phyloP scores from a whole-genome alignment of 1,139 yeast genomes.

The Pichia sp. region DNA sequence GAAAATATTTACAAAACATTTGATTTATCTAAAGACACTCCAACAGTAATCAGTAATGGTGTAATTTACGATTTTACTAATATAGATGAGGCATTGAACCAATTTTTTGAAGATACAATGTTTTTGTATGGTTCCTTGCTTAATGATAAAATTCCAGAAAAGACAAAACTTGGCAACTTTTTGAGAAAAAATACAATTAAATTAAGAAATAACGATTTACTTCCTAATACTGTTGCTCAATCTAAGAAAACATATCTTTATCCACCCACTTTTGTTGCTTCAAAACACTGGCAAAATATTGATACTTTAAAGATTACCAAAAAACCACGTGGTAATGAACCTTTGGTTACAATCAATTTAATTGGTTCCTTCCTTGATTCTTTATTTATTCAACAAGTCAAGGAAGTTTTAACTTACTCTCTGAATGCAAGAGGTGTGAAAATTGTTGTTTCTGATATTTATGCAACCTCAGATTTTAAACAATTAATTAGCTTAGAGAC shows the following conservation, averaged over 20 bases:
- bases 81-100: constrained; percentile 32
- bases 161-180: constrained; percentile 23
- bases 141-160: constrained; percentile 30
- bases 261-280: constrained; percentile 4
- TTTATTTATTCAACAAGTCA: constrained; percentile 38
- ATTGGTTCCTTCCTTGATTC: constrained; percentile 47
- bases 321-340: constrained; percentile 7
- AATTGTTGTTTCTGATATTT: constrained; percentile 32
- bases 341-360: constrained; percentile 44
- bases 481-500: constrained; percentile 3
- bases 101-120: constrained; percentile 33
- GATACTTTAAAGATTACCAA: constrained; percentile 8
- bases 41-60: constrained; percentile 69
- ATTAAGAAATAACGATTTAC: constrained; percentile 30
- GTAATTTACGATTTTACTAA: constrained; percentile 41
- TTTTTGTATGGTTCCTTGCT: constrained; percentile 26
- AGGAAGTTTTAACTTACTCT: constrained; percentile 32
- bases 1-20: constrained; percentile 33
- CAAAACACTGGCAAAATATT: constrained; percentile 2
- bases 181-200: constrained; percentile 23
- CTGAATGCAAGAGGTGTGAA: constrained; percentile 28
- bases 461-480: constrained; percentile 12
- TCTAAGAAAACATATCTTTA: constrained; percentile 2
- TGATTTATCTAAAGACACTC: constrained; percentile 21
- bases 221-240: constrained; percentile 29